These are phyloP conservation scores for Colletotrichum spinosum DNA, from an alignment of 2,329 filamentous ascomycete species.

Conservation along the genomic window DNA sequence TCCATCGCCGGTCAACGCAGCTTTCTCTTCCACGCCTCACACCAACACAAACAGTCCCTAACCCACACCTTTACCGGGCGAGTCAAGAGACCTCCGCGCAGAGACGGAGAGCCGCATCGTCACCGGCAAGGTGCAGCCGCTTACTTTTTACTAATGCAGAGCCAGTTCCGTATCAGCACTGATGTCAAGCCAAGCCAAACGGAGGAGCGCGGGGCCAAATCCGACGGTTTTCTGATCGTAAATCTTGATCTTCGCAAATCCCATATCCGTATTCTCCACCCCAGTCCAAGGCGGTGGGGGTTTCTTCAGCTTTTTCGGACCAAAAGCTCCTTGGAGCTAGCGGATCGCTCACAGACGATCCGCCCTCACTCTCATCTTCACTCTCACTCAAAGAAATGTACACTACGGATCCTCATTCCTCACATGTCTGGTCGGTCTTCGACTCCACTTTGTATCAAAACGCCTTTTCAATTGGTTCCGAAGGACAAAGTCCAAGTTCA, in stretches of 20 bases:
- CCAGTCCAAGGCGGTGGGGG: background rate
- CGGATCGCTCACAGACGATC: background rate
- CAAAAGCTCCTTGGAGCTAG: background rate
- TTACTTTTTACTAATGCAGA: constrained; percentile 1
- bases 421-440: too few species aligned
- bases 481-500: too few species aligned
- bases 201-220: background rate
- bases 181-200: background rate
- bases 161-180: too few species aligned
- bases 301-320: constrained; percentile 1
- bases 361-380: too few species aligned
- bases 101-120: constrained; percentile 1
- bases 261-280: background rate
- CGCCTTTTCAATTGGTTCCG: too few species aligned
- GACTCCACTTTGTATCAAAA: too few species aligned
- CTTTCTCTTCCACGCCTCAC: background rate
- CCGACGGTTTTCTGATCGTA: constrained; percentile 20
- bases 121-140: background rate
- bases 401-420: too few species aligned
- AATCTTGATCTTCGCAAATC: constrained; percentile 23
- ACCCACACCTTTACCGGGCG: background rate
- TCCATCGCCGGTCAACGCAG: background rate
- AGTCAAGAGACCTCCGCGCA: background rate
- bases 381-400: too few species aligned
- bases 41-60: background rate